Evolutionary conservation across 805 yeast genomes (phyloP).

Genomic region (Spathaspora girioi): DNA sequence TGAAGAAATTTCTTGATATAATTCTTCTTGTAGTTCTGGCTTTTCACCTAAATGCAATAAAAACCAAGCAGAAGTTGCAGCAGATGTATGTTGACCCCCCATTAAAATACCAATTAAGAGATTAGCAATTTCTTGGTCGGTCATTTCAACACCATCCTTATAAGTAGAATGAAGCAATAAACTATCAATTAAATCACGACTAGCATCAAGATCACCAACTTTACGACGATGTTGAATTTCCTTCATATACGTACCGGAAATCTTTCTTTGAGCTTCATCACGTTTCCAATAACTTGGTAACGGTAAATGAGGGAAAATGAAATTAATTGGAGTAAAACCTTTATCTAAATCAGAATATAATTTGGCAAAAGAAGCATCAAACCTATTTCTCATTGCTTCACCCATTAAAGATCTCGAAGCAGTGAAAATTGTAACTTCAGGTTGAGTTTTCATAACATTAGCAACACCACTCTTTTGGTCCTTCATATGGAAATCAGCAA

Average conservation of each 20-base stretch:
- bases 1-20: conserved; percentile 67
- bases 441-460: conserved; percentile 78
- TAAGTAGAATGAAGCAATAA: conserved; percentile 79
- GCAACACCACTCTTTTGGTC: conserved; percentile 43
- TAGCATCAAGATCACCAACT: conserved; percentile 67
- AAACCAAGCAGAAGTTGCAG: conserved; percentile 94
- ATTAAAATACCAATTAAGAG: conserved; percentile 90
- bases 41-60: conserved; percentile 84
- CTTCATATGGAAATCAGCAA: conserved; percentile 41
- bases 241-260: conserved; percentile 75
- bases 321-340: conserved; percentile 94
- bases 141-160: conserved; percentile 91
- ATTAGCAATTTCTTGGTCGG: conserved; percentile 92
- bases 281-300: conserved; percentile 79
- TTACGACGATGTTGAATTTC: conserved; percentile 72
- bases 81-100: conserved; percentile 99
- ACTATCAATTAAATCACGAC: conserved; percentile 86
- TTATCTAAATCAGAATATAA: conserved; percentile 89
- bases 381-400: conserved; percentile 80
- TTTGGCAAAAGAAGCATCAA: conserved; percentile 79
- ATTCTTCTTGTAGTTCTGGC: conserved; percentile 80
- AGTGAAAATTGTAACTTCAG: conserved; percentile 94
- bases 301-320: conserved; percentile 93
- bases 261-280: conserved; percentile 82
- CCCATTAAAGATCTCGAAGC: conserved; percentile 92